Evolutionary conservation across 768 basidiomycete species (phyloP).

Genomic region (Hemileccinum impolitum): DNA sequence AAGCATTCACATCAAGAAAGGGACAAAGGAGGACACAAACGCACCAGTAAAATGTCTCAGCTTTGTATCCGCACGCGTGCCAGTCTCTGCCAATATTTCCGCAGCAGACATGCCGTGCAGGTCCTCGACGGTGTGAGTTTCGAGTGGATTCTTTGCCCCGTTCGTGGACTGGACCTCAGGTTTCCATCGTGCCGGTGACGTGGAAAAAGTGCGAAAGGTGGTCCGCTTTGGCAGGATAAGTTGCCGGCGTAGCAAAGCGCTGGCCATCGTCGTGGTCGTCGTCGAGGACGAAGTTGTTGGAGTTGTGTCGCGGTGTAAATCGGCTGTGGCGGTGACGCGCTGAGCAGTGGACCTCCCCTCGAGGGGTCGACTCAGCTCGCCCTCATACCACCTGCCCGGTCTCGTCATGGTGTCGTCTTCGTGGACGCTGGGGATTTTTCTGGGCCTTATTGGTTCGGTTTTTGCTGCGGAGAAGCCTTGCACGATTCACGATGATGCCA

Average conservation of each 20-base stretch:
- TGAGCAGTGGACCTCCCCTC: conserved; percentile 14
- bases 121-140: conserved; percentile 79
- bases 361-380: conserved; percentile 21
- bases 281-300: conserved; percentile 17
- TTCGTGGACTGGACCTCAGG: conserved; percentile 24
- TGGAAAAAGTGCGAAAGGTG: conserved; percentile 24
- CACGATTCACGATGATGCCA: conserved; percentile 45
- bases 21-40: conserved; percentile 19
- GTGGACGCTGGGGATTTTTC: background rate
- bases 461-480: conserved; percentile 54
- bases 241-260: conserved; percentile 60
- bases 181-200: conserved; percentile 22
- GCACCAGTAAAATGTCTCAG: conserved; percentile 93
- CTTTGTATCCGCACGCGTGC: conserved; percentile 66
- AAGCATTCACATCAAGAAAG: conserved; percentile 8
- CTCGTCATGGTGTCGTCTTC: conserved; percentile 2
- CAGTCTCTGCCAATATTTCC: conserved; percentile 77
- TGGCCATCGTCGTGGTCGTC: conserved; percentile 53
- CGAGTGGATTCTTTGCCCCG: conserved; percentile 48
- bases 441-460: conserved; percentile 6
- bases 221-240: conserved; percentile 36
- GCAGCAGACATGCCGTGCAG: conserved; percentile 74
- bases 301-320: conserved; percentile 21
- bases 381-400: conserved; percentile 5
- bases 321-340: conserved; percentile 24